Conservation (phyloP, 257 asterid species). For the Eucommia ulmoides region DNA sequence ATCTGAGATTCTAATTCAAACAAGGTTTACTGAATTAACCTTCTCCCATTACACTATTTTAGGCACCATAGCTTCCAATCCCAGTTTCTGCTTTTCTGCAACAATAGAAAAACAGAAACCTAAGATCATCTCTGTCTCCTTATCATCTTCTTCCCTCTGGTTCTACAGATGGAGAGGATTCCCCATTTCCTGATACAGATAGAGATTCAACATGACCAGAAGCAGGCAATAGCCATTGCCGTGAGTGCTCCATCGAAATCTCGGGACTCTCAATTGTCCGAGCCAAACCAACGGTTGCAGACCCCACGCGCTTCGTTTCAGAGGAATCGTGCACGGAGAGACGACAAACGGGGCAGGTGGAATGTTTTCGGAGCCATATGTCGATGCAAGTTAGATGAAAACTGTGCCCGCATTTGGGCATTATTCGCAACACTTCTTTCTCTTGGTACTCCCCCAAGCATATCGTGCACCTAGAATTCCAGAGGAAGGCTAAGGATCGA, state of each 20-base stretch:
- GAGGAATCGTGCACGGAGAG: slow-evolving; percentile 45
- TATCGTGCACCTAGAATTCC: slow-evolving; percentile 52
- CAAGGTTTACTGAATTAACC: too few relatives aligned
- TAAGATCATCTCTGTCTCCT: too few relatives aligned
- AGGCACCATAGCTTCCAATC: too few relatives aligned
- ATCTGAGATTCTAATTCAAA: too few relatives aligned
- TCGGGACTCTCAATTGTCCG: slow-evolving; percentile 37
- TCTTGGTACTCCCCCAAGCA: slow-evolving; percentile 77
- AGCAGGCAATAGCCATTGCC: slow-evolving; percentile 35
- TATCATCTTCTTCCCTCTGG: too few relatives aligned
- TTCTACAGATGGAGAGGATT: too few relatives aligned
- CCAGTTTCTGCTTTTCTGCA: too few relatives aligned
- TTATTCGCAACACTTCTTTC: slow-evolving; percentile 59
- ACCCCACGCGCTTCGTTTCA: slow-evolving; percentile 24
- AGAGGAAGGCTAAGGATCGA: slow-evolving; percentile 3
- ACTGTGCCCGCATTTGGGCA: slow-evolving; percentile 56
- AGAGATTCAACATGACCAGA: slow-evolving; percentile 23
- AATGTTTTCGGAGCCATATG: slow-evolving; percentile 70
- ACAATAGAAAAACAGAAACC: too few relatives aligned
- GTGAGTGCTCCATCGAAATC: slow-evolving; percentile 32
- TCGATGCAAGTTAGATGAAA: slow-evolving; percentile 70
- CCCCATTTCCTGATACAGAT: too few relatives aligned
- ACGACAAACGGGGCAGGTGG: slow-evolving; percentile 89
- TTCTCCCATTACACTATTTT: too few relatives aligned
- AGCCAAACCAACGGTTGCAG: slow-evolving; percentile 16